Conservation (phyloP, 345 rosid species). For the Eucalyptus pauciflora region DNA sequence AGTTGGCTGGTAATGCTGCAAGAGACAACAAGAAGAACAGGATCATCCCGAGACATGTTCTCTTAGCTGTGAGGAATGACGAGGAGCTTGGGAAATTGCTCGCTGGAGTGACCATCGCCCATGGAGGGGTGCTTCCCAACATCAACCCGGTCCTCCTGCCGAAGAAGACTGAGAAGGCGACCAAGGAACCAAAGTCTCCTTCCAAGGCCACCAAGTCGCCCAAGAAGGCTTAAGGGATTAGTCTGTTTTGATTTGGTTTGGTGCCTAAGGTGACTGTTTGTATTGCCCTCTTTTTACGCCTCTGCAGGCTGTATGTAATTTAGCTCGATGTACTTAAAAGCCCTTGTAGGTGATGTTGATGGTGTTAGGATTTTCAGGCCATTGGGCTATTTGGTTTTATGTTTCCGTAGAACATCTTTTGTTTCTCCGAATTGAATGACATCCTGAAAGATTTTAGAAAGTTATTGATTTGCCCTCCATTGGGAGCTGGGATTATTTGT, state of each 20-base stretch:
- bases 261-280: neutral
- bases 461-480: neutral
- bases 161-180: constrained; percentile 34
- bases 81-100: constrained; percentile 63
- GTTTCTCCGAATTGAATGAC: neutral
- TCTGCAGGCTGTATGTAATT: neutral
- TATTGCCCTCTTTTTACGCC: neutral
- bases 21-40: constrained; percentile 72
- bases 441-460: neutral
- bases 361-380: neutral
- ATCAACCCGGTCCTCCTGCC: constrained; percentile 66
- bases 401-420: neutral
- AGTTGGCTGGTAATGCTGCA: constrained; percentile 70
- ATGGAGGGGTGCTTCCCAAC: constrained; percentile 72
- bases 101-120: constrained; percentile 65
- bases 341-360: neutral
- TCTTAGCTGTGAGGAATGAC: constrained; percentile 63
- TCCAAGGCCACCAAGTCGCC: constrained; percentile 62
- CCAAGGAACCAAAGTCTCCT: constrained; percentile 53
- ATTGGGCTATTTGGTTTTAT: neutral
- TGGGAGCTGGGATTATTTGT: neutral
- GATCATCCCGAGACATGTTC: constrained; percentile 54
- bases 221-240: constrained; percentile 30
- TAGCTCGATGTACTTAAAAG: neutral
- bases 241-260: neutral